Conservation (phyloP, 2,329 filamentous ascomycete genomes). For the Ophiostoma quercus region DNA sequence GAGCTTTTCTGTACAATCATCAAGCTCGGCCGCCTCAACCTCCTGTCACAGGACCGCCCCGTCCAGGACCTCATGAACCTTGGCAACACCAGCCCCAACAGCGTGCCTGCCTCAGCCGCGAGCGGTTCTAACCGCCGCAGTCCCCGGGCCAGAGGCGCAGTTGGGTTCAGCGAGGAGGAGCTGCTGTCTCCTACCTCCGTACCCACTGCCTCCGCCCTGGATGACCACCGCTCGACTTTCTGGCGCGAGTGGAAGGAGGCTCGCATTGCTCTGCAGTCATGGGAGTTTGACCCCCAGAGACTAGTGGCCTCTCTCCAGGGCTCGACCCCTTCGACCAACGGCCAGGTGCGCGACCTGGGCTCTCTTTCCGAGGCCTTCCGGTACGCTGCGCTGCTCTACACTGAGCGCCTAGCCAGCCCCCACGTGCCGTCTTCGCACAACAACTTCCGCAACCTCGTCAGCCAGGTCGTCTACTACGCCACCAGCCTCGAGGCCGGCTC, state of each 20-base stretch:
- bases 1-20: conserved; percentile 81
- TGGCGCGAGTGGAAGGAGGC: conserved; percentile 84
- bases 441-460: conserved; percentile 78
- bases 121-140: conserved; percentile 23
- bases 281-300: conserved; percentile 63
- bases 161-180: conserved; percentile 43
- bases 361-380: conserved; percentile 88
- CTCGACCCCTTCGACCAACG: conserved; percentile 43
- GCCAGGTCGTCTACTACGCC: conserved; percentile 77
- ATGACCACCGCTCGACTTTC: conserved; percentile 61
- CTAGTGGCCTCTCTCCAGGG: conserved; percentile 40
- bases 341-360: conserved; percentile 66
- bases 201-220: conserved; percentile 43
- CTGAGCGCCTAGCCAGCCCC: conserved; percentile 77
- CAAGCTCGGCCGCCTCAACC: conserved; percentile 75
- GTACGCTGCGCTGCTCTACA: conserved; percentile 82
- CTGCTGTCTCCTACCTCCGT: conserved; percentile 39
- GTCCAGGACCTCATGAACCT: conserved; percentile 40
- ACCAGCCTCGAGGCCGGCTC: conserved; percentile 68
- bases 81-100: conserved; percentile 18
- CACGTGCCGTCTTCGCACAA: conserved; percentile 65
- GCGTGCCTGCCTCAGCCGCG: background rate
- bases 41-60: conserved; percentile 66
- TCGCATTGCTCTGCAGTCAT: conserved; percentile 68
- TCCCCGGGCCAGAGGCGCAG: conserved; percentile 22